Conservation (phyloP, 176 grass and related monocot species). For the Elymus sibiricus region DNA sequence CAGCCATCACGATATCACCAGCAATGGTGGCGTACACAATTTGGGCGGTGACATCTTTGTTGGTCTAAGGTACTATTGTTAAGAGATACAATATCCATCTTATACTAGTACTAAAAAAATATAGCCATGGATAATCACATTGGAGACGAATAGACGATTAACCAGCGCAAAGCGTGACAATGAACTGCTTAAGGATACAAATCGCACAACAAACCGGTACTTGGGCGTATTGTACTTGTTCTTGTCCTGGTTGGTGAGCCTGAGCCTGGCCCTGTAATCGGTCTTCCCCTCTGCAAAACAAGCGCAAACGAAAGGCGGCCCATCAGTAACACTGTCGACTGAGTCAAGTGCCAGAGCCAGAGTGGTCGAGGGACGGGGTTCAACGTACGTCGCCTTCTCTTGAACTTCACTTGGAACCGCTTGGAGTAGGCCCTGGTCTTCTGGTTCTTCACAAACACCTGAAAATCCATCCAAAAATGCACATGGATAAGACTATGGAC, state of each 20-base stretch:
- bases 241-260: conserved; percentile 69
- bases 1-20: conserved; percentile 52
- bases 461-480: background rate
- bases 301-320: background rate
- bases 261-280: conserved; percentile 64
- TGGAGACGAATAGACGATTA: background rate
- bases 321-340: background rate
- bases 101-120: background rate
- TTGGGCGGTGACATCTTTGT: conserved; percentile 58
- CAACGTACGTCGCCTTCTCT: conserved; percentile 52
- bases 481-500: background rate
- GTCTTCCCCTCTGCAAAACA: conserved; percentile 60
- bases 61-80: conserved; percentile 31
- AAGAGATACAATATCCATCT: conserved; percentile 22
- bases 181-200: conserved; percentile 31
- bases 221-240: conserved; percentile 69
- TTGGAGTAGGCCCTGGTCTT: conserved; percentile 63
- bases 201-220: conserved; percentile 61
- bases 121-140: background rate
- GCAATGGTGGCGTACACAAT: conserved; percentile 53
- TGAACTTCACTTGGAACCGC: conserved; percentile 72
- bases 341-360: background rate
- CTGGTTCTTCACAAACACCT: conserved; percentile 53
- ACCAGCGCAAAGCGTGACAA: background rate
- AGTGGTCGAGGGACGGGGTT: background rate